Base-by-base conservation (phyloP, 2,329 filamentous ascomycete genomes). In the Aspergillus versicolor region DNA sequence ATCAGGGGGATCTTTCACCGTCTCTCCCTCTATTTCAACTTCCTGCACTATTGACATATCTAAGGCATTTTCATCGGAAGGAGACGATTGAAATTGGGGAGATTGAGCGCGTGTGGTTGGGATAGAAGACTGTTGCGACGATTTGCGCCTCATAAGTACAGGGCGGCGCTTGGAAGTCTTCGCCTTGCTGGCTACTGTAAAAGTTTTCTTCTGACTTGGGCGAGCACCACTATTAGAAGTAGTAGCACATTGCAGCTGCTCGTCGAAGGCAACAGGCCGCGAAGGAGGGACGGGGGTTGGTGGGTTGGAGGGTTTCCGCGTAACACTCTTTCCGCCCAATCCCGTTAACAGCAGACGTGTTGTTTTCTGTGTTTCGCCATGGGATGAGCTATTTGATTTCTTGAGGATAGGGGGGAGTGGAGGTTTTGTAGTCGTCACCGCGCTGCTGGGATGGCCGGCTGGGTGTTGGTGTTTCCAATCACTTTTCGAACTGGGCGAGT, bases 351-450 rank as follows among this genome's bases (percentile, higher is more conserved):
- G 63, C n/a, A 73, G 62, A 19, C 68, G 71, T 12, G 71, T 65
- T 22, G 65, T 68, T 43, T 73, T 73, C 3, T 65, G 65, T 3
- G 64, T 50, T 43, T 70, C 68, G 30, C 59, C 61, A n/a, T 62
- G 66, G 8, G 63, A 56, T 9, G 54, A 52, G 37, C 60, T 56
- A 38, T 65, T 66, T 3, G 70, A 63, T 56, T 75, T 77, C 62
- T 77, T 78, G 17, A 77, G 61, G 34, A 78, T 77, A 5, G 75
- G 67, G 17, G 66, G 69, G 34, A 72, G 65, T 19, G 67, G 60
- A n/a, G 47, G 30, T 55, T 60, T 57, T 21, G 37, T 21, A 13
- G 53, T 17, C 12, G 24, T 24, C 19, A 15, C 42, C 40, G 19
- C 40, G 8, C 40, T 42, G 40, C 40, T 42, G 15, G n/a, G 40